Conservation (phyloP, 2,329 filamentous ascomycete genomes). For the Pseudophaeomoniella oleicola region DNA sequence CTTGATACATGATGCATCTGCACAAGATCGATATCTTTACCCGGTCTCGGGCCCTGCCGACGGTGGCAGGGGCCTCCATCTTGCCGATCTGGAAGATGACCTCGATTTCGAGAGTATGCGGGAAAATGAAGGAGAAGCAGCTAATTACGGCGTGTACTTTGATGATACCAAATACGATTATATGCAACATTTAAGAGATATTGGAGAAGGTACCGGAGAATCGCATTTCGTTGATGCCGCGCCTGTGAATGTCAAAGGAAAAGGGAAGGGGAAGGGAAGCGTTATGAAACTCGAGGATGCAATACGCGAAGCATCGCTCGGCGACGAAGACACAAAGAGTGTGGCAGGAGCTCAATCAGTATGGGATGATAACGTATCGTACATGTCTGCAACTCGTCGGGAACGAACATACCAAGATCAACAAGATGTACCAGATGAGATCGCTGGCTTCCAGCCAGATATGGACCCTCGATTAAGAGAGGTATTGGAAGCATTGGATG, state of each 20-base stretch:
- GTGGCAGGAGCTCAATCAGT: constrained; percentile 35
- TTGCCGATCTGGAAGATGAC: constrained; percentile 62
- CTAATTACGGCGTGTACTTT: constrained; percentile 82
- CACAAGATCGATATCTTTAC: constrained; percentile 82
- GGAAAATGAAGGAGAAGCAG: constrained; percentile 89
- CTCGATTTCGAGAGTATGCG: constrained; percentile 57
- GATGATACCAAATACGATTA: constrained; percentile 97
- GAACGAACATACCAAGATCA: constrained; percentile 77
- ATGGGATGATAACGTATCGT: constrained; percentile 60
- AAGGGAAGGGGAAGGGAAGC: constrained; percentile 52
- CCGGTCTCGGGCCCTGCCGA: constrained; percentile 34
- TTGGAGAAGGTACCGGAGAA: constrained; percentile 56
- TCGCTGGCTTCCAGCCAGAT: constrained; percentile 89
- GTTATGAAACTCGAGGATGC: constrained; percentile 77
- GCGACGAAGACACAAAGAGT: constrained; percentile 22
- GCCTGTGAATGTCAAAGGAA: constrained; percentile 37
- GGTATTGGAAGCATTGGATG: constrained; percentile 82
- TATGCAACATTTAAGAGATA: constrained; percentile 94
- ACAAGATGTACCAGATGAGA: constrained; percentile 79
- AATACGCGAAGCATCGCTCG: constrained; percentile 42
- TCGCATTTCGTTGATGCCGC: constrained; percentile 67
- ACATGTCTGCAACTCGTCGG: constrained; percentile 24
- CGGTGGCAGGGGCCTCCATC: constrained; percentile 41
- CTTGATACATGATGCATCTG: constrained; percentile 80
- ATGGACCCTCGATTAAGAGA: constrained; percentile 92